These are phyloP conservation scores for Penicillium riverlandense DNA, from an alignment of 495 filamentous ascomycete genomes.

Conservation along the genomic window DNA sequence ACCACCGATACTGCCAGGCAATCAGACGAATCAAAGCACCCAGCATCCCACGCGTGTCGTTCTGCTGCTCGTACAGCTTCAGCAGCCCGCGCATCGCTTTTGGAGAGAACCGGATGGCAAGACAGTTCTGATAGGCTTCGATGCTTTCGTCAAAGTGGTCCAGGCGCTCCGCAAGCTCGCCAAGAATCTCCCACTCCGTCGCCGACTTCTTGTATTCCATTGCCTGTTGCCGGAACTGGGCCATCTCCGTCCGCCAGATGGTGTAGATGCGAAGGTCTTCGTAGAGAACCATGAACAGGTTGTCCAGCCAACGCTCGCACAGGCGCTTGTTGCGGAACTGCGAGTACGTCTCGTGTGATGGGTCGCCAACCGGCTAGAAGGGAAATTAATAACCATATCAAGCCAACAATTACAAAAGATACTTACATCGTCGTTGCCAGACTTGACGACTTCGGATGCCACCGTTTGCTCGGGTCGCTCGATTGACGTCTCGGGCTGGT, in stretches of 20 bases:
- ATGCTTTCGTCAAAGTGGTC: conserved; percentile 85
- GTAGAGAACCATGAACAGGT: conserved; percentile 98
- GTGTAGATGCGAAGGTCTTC: conserved; percentile 97
- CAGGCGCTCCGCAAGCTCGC: conserved; percentile 83
- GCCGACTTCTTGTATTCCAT: conserved; percentile 92
- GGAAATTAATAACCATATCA: too few relatives aligned
- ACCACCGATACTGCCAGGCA: conserved; percentile 98
- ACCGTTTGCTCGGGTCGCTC: conserved; percentile 79
- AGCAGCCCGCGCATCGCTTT: conserved; percentile 84
- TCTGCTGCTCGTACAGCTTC: conserved; percentile 63
- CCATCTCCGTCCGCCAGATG: conserved; percentile 97
- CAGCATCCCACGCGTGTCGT: conserved; percentile 68
- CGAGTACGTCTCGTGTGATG: conserved; percentile 46
- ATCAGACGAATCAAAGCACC: conserved; percentile 78
- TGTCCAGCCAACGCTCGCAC: conserved; percentile 96
- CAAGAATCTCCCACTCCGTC: conserved; percentile 97
- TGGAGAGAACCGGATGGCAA: conserved; percentile 77
- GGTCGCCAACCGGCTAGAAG: conserved; percentile 16
- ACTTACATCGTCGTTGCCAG: conserved; percentile 70
- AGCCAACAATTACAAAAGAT: too few relatives aligned
- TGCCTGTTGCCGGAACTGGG: conserved; percentile 80
- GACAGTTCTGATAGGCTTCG: conserved; percentile 83
- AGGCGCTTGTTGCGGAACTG: conserved; percentile 92
- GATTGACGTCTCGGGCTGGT: conserved; percentile 44
- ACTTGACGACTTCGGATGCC: conserved; percentile 73